Evolutionary conservation across 108 stramenopile species (phyloP).

Genomic region (Schizochytrium sp.): DNA sequence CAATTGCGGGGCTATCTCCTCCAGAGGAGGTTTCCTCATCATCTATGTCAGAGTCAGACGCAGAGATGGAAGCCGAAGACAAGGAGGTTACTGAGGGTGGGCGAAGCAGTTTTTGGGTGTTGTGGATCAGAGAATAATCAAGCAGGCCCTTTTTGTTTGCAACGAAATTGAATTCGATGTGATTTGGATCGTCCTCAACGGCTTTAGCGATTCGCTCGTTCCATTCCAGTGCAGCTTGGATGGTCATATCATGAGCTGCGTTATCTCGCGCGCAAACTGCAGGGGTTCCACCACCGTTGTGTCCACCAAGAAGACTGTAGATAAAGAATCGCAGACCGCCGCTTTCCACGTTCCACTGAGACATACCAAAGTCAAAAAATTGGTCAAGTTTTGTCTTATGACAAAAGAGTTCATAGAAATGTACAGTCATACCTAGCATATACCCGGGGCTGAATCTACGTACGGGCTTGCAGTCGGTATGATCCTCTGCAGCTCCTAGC

Average conservation of each 20-base stretch:
- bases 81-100: conserved; percentile 1
- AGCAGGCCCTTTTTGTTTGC: conserved; percentile 51
- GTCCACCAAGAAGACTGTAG: not conserved
- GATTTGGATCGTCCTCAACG: conserved; percentile 19
- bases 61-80: not conserved
- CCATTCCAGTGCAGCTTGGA: conserved; percentile 22
- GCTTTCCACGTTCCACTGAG: conserved; percentile 42
- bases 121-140: not conserved
- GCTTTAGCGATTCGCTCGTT: conserved; percentile 9
- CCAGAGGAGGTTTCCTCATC: not conserved
- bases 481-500: conserved; percentile 41
- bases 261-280: conserved; percentile 50
- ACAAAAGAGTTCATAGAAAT: conserved; percentile 58
- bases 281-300: conserved; percentile 46
- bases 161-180: conserved; percentile 46
- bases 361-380: conserved; percentile 47
- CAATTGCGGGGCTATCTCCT: not conserved
- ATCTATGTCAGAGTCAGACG: not conserved
- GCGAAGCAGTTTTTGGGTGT: not conserved
- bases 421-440: conserved; percentile 50
- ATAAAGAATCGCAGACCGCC: not conserved
- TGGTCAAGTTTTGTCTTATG: not conserved
- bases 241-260: conserved; percentile 49
- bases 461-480: conserved; percentile 17
- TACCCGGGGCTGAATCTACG: conserved; percentile 40